phyloP scores from a whole-genome alignment of 2,329 filamentous ascomycete species.

The Trichophyton verrucosum region DNA sequence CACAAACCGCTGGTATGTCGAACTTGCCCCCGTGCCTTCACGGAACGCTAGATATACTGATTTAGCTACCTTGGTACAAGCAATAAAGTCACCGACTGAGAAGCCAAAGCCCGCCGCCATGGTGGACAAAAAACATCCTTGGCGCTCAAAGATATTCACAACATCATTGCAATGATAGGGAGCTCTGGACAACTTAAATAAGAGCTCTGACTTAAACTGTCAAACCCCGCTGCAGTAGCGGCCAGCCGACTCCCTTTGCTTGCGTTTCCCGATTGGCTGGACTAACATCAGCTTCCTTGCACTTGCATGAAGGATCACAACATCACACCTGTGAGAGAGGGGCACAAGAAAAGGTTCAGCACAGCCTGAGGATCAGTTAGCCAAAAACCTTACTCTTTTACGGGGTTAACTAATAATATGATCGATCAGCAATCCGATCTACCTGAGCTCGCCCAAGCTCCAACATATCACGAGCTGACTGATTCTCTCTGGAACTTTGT shows the following conservation, averaged over 20 bases:
- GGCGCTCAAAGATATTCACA: neutral
- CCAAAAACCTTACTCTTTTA: neutral
- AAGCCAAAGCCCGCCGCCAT: constrained; percentile 9
- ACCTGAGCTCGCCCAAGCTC: neutral
- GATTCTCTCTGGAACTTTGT: too few species aligned
- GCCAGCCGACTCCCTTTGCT: neutral
- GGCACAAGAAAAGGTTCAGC: neutral
- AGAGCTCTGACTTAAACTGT: neutral
- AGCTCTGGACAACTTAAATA: neutral
- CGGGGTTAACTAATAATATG: neutral
- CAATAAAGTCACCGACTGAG: constrained; percentile 10
- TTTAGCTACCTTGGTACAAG: constrained; percentile 6
- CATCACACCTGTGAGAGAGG: neutral
- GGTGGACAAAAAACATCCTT: neutral
- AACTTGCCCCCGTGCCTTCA: neutral
- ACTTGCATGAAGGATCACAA: neutral
- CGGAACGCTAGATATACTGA: constrained; percentile 5
- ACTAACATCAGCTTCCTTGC: neutral
- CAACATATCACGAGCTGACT: neutral
- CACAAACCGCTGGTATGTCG: constrained; percentile 1
- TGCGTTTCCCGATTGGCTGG: neutral
- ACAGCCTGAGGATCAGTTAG: neutral
- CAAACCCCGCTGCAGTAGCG: neutral
- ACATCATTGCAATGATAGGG: neutral
- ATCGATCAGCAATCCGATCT: neutral